phyloP scores from a whole-genome alignment of 352 stramenopile genomes.

The Elongisporangium prolatum region DNA sequence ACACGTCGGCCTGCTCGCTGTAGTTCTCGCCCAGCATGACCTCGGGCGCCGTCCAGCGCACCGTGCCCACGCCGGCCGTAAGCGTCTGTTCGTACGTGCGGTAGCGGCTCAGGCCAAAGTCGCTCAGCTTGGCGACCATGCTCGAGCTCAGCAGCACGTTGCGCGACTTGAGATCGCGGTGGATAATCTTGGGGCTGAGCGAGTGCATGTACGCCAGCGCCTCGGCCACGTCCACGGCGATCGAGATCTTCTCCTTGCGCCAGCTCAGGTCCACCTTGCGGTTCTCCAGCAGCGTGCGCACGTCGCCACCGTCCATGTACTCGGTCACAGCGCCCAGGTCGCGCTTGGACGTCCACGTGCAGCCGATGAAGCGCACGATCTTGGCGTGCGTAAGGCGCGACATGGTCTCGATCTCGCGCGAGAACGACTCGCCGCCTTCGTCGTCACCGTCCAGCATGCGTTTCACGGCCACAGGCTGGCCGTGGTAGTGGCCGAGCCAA shows the following conservation, averaged over 20 bases:
- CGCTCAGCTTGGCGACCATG: slow-evolving; percentile 81
- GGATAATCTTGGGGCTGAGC: slow-evolving; percentile 77
- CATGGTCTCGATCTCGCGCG: slow-evolving; percentile 82
- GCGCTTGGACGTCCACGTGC: slow-evolving; percentile 75
- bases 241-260: slow-evolving; percentile 79
- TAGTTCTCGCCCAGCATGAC: slow-evolving; percentile 88
- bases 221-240: slow-evolving; percentile 79
- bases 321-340: slow-evolving; percentile 78
- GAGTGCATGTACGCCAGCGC: slow-evolving; percentile 84
- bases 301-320: slow-evolving; percentile 84
- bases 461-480: slow-evolving; percentile 81
- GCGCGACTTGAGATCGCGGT: slow-evolving; percentile 80
- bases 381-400: slow-evolving; percentile 72
- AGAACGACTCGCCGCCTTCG: slow-evolving; percentile 60
- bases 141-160: slow-evolving; percentile 77
- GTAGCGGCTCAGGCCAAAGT: slow-evolving; percentile 81
- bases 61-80: slow-evolving; percentile 75
- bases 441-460: slow-evolving; percentile 83
- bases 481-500: slow-evolving; percentile 85
- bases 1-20: slow-evolving; percentile 82
- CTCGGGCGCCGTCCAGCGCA: slow-evolving; percentile 84
- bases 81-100: slow-evolving; percentile 84
- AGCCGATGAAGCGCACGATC: slow-evolving; percentile 84
- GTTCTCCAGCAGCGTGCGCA: slow-evolving; percentile 79
- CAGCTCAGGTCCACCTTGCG: slow-evolving; percentile 78